A percentile compares a stretch with the other conserved stretches of the same genome.
These are phyloP conservation scores for Monosporascus sp. DNA, from an alignment of 2,329 filamentous ascomycete genomes.

Conservation along the genomic window DNA sequence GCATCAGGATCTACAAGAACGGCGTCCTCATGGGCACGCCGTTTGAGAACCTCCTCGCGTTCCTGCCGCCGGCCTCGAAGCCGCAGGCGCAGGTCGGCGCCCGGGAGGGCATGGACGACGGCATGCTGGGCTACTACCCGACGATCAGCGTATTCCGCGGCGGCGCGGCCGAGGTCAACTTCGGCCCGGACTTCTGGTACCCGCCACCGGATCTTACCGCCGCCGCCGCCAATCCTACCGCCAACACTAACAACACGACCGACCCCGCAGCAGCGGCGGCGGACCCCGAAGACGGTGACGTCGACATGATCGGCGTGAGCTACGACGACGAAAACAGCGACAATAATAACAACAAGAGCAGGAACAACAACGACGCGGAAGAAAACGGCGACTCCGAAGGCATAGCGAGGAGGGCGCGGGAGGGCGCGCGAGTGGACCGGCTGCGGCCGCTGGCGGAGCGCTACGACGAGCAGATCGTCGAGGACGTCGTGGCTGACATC, in stretches of 20 bases:
- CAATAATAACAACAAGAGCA: slow-evolving; percentile 2
- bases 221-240: slow-evolving; percentile 4
- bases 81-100: slow-evolving; percentile 67
- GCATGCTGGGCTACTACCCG: slow-evolving; percentile 92
- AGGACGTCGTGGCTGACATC: slow-evolving; percentile 89
- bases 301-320: slow-evolving; percentile 38
- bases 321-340: slow-evolving; percentile 5
- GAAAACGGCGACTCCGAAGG: too few relatives aligned
- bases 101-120: slow-evolving; percentile 85
- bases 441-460: slow-evolving; percentile 66
- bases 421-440: slow-evolving; percentile 16
- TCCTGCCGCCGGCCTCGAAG: slow-evolving; percentile 82
- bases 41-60: slow-evolving; percentile 82
- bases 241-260: slow-evolving; percentile 3
- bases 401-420: slow-evolving; percentile 3
- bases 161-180: slow-evolving; percentile 87
- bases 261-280: slow-evolving; percentile 17
- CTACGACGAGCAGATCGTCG: slow-evolving; percentile 88
- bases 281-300: slow-evolving; percentile 31
- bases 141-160: slow-evolving; percentile 88
- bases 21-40: slow-evolving; percentile 79
- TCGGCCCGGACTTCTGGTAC: slow-evolving; percentile 89
- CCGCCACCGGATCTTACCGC: slow-evolving; percentile 56
- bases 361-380: too few relatives aligned
- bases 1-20: slow-evolving; percentile 90